Base-by-base conservation (phyloP, 1,139 yeast genomes). In the Pneumocystis jirovecii region DNA sequence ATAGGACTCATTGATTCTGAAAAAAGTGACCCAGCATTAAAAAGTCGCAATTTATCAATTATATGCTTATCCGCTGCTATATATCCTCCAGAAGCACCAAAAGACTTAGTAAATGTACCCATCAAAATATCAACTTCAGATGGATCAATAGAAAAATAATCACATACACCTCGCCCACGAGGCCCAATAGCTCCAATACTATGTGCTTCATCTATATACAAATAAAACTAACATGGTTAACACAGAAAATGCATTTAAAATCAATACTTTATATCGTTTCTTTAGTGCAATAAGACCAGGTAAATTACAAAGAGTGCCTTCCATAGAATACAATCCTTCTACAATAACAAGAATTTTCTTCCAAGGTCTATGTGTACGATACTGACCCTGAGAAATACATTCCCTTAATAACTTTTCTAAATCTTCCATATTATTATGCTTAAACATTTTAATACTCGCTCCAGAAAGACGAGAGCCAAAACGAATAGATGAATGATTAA, bases 61-160 rank as follows among this genome's bases (percentile, higher is more conserved):
- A 89, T 77, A 64, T 76, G 77, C 73, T 83, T 82, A 70, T 81
- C 81, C 64, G 87, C 95, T 31, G 96, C 95, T 70, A 93, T 80
- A 74, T 93, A 93, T 63, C 98, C 99, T 73, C 99, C 99, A 62
- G 97, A 90, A 39, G 98, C 97, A 73, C 99, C 98, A 76, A 93
- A 93, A 5, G 97, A 89, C 77, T 93, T 93, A 65, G 98, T 95
- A 67, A 95, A 82, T 8, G 99, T 93, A 64, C 99, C 99, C 99
- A 93, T 93, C 71, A 93, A 78, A 68, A 95, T 78, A 76, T 93
- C 99, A 65, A 93, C 81, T 64, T 83, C 82, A 29, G 78, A 75
- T 57, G 97, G 93, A 70, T 85, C 83, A 66, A 93, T 83, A 63
- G 86, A 86, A 74, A 87, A 93, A 76, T 89, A 89, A 74, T 95